phyloP scores from a whole-genome alignment of 1,284 basidiomycete genomes.

The Puccinia brachypodii region DNA sequence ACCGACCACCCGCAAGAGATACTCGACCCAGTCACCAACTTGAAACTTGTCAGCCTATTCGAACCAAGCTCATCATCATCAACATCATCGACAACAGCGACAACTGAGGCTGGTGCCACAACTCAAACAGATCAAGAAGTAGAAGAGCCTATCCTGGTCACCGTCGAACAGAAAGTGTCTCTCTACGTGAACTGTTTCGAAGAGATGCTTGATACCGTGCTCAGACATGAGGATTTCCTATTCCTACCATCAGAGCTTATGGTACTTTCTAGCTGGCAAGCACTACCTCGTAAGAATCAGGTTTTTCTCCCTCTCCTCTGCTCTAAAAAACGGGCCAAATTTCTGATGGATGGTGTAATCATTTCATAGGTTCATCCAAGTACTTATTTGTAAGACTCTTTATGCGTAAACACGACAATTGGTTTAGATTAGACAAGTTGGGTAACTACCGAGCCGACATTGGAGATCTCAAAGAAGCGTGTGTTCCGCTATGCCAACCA shows the following conservation, averaged over 20 bases:
- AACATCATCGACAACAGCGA: not conserved
- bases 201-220: slow-evolving; percentile 30
- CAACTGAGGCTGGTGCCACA: not conserved
- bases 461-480: slow-evolving; percentile 10
- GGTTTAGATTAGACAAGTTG: slow-evolving; percentile 44
- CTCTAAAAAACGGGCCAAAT: not conserved
- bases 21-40: slow-evolving; percentile 51
- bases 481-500: not conserved
- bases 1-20: slow-evolving; percentile 47
- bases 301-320: not conserved
- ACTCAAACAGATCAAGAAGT: not conserved
- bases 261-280: slow-evolving; percentile 23
- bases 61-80: slow-evolving; percentile 47
- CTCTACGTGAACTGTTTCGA: slow-evolving; percentile 38
- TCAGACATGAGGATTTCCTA: slow-evolving; percentile 25
- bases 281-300: slow-evolving; percentile 18
- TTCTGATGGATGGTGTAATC: not conserved
- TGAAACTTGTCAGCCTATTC: slow-evolving; percentile 53
- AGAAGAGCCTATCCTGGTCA: not conserved
- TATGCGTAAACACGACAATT: slow-evolving; percentile 42
- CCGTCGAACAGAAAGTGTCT: slow-evolving; percentile 21
- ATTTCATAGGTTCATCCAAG: slow-evolving; percentile 18
- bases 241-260: slow-evolving; percentile 14
- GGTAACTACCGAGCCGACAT: slow-evolving; percentile 15
- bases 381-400: slow-evolving; percentile 43